Evolutionary conservation across 2,329 filamentous ascomycete species (phyloP), one percentile per base, ranked within the genome.

Genomic region (Pseudocercospora fijiensis): DNA sequence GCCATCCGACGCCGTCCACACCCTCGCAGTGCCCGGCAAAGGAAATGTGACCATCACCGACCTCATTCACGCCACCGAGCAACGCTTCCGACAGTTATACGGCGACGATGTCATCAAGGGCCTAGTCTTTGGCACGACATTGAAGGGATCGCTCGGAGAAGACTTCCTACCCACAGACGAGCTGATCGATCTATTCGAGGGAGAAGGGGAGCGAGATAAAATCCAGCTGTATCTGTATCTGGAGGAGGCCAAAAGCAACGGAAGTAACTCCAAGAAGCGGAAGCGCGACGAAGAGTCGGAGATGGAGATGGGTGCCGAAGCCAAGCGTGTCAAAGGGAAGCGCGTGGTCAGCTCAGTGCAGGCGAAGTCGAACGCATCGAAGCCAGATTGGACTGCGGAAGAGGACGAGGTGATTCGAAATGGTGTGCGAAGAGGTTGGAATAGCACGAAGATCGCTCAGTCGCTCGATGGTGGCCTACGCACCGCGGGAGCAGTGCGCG

Each of bases 341-440:
- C 24, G 10, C 26, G 51, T 28, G 13, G 27, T 55, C 2, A 53
- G 24, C 20, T 18, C 16, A 18, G 51, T n/a, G 24, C 49, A 43
- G 24, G 58, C 26, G 33, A 27, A 26, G 51, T 22, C 28, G 20
- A 22, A 27, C 28, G 16, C 51, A 4, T 49, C 59, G 33, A 22
- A 52, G 30, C 22, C 18, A 8, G 26, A 20, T 13, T 66, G 65
- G 65, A 41, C 49, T 11, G 30, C 27, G 7, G 56, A 45, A 4
- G 58, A 66, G 43, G 65, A 64, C 22, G 33, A 55, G 18, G 53
- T 60, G 2, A 47, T 66, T 20, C 20, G 57, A 13, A 24, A 66
- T 16, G 65, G 65, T 13, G 26, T 66, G 33, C 47, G 51, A 5
- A 26, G 20, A 26, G 45, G 51, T 9, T 64, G 62, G 62, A 24